These are phyloP conservation scores for Nicotiana attenuata DNA, from an alignment of 257 asterid genomes.

Conservation along the genomic window DNA sequence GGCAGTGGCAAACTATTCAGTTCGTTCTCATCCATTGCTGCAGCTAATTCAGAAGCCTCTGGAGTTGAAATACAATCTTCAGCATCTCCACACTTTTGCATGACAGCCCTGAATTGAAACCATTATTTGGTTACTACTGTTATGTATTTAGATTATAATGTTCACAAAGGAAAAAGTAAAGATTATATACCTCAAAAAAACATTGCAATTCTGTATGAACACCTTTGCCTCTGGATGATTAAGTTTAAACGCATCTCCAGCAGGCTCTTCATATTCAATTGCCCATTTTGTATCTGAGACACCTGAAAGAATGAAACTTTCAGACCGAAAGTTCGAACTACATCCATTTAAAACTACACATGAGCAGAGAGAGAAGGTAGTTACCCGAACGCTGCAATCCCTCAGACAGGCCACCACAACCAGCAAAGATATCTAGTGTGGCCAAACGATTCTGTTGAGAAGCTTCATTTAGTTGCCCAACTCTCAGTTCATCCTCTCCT, in stretches of 20 bases:
- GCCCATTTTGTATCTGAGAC: slow-evolving; percentile 82
- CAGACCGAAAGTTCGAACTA: neutral
- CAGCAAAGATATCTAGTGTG: slow-evolving; percentile 91
- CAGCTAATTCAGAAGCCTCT: slow-evolving; percentile 84
- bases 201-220: slow-evolving; percentile 81
- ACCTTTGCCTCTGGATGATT: slow-evolving; percentile 78
- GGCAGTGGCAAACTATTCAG: slow-evolving; percentile 74
- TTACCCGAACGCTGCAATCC: slow-evolving; percentile 77
- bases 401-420: slow-evolving; percentile 95
- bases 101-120: slow-evolving; percentile 65
- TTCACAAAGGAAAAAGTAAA: neutral
- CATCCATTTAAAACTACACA: neutral
- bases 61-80: slow-evolving; percentile 87
- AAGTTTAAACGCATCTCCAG: slow-evolving; percentile 88
- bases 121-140: slow-evolving; percentile 8
- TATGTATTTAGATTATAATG: neutral
- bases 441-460: slow-evolving; percentile 39
- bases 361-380: neutral
- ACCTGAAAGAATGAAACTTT: slow-evolving; percentile 36
- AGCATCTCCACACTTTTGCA: slow-evolving; percentile 82
- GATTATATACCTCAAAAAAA: slow-evolving; percentile 57
- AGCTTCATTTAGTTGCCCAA: slow-evolving; percentile 26
- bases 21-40: slow-evolving; percentile 45
- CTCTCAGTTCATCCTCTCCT: slow-evolving; percentile 51
- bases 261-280: slow-evolving; percentile 87